Percentiles rank a stretch among this genome's conserved stretches.
Conservation (phyloP, 306 rosid genomes). For the Mimosa pudica region DNA sequence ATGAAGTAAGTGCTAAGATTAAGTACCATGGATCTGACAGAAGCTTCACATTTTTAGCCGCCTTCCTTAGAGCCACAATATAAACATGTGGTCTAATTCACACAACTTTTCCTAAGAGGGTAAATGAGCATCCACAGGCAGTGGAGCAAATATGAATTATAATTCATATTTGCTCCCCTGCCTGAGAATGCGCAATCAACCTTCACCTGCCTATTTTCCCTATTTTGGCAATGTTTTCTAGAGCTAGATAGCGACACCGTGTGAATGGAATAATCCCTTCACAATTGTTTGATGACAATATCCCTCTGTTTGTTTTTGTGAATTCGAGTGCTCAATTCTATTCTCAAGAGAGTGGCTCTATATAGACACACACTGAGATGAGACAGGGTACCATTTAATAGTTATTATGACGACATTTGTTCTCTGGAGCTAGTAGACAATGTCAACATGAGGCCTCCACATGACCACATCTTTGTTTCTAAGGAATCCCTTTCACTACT, state of each 20-base stretch:
- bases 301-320: background rate
- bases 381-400: background rate
- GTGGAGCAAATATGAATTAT: conserved; percentile 64
- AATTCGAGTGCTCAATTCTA: background rate
- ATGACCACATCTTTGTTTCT: conserved; percentile 1
- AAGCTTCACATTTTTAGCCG: background rate
- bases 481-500: background rate
- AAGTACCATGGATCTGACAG: background rate
- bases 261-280: background rate
- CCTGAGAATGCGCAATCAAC: conserved; percentile 63
- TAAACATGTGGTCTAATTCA: background rate
- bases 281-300: background rate
- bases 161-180: conserved; percentile 89
- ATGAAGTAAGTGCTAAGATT: background rate
- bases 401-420: conserved; percentile 23
- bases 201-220: background rate
- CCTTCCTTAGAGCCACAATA: background rate
- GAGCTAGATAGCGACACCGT: too few species aligned
- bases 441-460: conserved; percentile 16
- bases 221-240: too few species aligned
- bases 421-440: background rate
- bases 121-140: conserved; percentile 46
- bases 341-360: background rate
- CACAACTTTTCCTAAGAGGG: background rate
- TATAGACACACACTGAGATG: background rate